Evolutionary conservation across 768 basidiomycete genomes (phyloP), one percentile per base, ranked within the genome.

Genomic region (Flagelloscypha sp.): DNA sequence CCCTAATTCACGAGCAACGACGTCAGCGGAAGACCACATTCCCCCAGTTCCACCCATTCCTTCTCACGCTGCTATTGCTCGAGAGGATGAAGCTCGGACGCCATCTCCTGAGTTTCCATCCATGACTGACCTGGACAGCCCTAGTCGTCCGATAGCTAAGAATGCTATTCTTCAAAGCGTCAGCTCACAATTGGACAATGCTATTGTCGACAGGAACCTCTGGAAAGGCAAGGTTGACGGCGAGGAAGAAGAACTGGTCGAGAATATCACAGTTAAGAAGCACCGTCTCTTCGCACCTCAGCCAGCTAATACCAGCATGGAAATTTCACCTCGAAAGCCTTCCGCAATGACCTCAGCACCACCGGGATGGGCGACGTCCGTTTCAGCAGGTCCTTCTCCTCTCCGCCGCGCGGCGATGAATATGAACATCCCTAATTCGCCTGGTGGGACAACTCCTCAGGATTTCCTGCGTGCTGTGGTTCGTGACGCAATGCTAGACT

Each of bases 401-500:
- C 58, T 50, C 36, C 63, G 52, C 35, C 62, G 52, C 17, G 40
- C 52, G 27, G n/a, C n/a, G n/a, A n/a, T n/a, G n/a, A n/a, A n/a
- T n/a, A n/a, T n/a, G n/a, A n/a, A n/a, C n/a, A 55, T 48, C 38
- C 61, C 47, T 44, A 53, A 50, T 24, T 54, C 48, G 1, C 50
- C 56, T 8, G 56, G 50, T n/a, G 50, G 47, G 18, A 46, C 23
- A 25, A 27, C 23, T 10, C 20, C 30, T 29, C 76, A 82, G 32
- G 76, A 79, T 25, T 62, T 84, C 18, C 53, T 86, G 40, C 71
- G 74, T 36, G 65, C 65, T 16, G 73, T 84, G 36, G 70, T 86
- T 34, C 67, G 70, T 29, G 83, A 85, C 36, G 78, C 75, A 39
- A 74, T 86, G 74, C 72, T 67, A 43, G 84, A 86, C 43, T 80